These are phyloP conservation scores for Lichenothelia convexa DNA, from an alignment of 495 filamentous ascomycete genomes.

Conservation along the genomic window DNA sequence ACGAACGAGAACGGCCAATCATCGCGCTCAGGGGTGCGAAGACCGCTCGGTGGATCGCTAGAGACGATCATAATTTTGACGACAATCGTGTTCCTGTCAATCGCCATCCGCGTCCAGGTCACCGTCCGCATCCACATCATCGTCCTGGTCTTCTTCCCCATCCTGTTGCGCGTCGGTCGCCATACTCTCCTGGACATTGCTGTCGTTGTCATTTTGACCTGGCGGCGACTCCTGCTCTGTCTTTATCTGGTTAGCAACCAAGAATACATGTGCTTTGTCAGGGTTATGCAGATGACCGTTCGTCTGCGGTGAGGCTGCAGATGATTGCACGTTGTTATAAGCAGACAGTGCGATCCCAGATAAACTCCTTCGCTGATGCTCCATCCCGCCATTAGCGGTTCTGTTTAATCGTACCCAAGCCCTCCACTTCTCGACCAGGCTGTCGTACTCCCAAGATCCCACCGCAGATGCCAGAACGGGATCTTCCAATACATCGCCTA, in stretches of 20 bases:
- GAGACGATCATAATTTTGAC: too few species aligned
- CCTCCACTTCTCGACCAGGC: conserved; percentile 38
- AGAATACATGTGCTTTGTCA: background rate
- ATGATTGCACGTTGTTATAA: conserved; percentile 1
- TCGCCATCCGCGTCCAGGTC: conserved; percentile 11
- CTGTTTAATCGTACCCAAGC: conserved; percentile 25
- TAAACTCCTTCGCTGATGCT: conserved; percentile 14
- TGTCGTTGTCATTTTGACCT: background rate
- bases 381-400: conserved; percentile 8
- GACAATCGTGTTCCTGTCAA: too few species aligned
- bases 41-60: too few species aligned
- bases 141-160: conserved; percentile 12
- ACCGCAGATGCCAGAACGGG: conserved; percentile 10
- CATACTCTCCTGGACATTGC: conserved; percentile 4
- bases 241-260: background rate
- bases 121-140: conserved; percentile 8
- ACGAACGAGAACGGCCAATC: too few species aligned
- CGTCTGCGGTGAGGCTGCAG: conserved; percentile 1
- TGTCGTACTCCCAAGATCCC: conserved; percentile 36
- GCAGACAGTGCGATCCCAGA: conserved; percentile 1
- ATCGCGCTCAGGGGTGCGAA: too few species aligned
- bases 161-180: conserved; percentile 7
- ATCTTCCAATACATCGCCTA: conserved; percentile 21
- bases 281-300: background rate
- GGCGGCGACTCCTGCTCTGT: background rate